Conservation (phyloP, 805 yeast genomes). For the Blastobotrys terrestris region DNA sequence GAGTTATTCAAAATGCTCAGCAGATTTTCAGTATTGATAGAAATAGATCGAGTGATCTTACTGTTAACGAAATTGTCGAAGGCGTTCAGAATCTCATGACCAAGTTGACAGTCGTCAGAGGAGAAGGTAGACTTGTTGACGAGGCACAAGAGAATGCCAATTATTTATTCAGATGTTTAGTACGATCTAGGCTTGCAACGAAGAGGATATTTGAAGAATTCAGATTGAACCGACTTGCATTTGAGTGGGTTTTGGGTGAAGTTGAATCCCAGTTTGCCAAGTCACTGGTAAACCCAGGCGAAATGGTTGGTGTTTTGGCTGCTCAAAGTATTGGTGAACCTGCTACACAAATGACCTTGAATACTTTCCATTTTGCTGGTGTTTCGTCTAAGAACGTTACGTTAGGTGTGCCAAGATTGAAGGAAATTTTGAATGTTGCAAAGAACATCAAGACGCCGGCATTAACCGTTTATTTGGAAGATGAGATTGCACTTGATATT, state of each 20-base stretch:
- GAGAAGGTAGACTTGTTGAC: constrained; percentile 59
- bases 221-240: constrained; percentile 74
- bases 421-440: constrained; percentile 98
- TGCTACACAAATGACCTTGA: constrained; percentile 96
- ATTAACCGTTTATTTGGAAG: constrained; percentile 82
- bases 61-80: constrained; percentile 69
- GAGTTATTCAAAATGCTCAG: constrained; percentile 94
- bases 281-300: constrained; percentile 93
- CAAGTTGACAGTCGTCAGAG: constrained; percentile 73
- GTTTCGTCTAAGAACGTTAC: constrained; percentile 99
- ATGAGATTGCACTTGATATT: constrained; percentile 77
- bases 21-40: constrained; percentile 94
- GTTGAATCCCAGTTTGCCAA: constrained; percentile 89
- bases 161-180: constrained; percentile 77
- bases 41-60: constrained; percentile 82
- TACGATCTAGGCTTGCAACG: constrained; percentile 86
- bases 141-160: constrained; percentile 95
- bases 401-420: constrained; percentile 97
- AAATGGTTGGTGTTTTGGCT: constrained; percentile 96
- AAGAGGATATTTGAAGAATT: constrained; percentile 91
- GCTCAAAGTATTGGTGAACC: constrained; percentile 99
- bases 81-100: constrained; percentile 58
- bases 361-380: constrained; percentile 97
- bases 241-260: constrained; percentile 94
- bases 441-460: constrained; percentile 99